phyloP scores from a whole-genome alignment of 2,329 filamentous ascomycete species.

The Colletotrichum theobromicola region DNA sequence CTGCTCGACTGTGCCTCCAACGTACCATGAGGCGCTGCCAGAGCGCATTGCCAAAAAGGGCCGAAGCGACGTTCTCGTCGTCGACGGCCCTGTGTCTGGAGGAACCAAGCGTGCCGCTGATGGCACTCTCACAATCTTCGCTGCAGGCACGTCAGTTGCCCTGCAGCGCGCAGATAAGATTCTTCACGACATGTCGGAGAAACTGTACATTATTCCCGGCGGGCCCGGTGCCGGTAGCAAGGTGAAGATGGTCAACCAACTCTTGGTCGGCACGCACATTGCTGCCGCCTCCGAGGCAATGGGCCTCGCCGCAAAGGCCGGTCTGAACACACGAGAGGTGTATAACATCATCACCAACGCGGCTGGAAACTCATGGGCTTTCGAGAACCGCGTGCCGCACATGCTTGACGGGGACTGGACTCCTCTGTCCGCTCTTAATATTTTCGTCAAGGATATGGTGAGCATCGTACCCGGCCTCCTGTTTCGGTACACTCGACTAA shows the following conservation, averaged over 20 bases:
- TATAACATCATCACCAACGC: constrained; percentile 33
- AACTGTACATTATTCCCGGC: constrained; percentile 57
- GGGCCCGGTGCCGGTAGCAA: constrained; percentile 56
- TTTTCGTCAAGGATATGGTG: constrained; percentile 40
- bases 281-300: constrained; percentile 56
- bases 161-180: constrained; percentile 58
- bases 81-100: constrained; percentile 77
- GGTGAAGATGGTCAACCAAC: constrained; percentile 59
- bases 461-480: neutral
- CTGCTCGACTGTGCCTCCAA: constrained; percentile 40
- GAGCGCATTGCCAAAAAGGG: constrained; percentile 12
- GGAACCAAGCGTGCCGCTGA: constrained; percentile 71
- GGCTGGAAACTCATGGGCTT: constrained; percentile 54
- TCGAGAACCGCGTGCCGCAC: constrained; percentile 59
- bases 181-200: constrained; percentile 61
- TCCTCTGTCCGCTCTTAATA: constrained; percentile 37
- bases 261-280: constrained; percentile 57
- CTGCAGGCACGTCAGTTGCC: constrained; percentile 55
- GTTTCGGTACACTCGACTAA: neutral
- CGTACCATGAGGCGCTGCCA: constrained; percentile 21
- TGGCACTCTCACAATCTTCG: constrained; percentile 73
- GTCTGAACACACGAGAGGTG: constrained; percentile 43
- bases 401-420: constrained; percentile 56
- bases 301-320: constrained; percentile 53
- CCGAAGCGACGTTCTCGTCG: constrained; percentile 46